phyloP scores from a whole-genome alignment of 202 grass and related monocot genomes.

The Saccharum hybrid region DNA sequence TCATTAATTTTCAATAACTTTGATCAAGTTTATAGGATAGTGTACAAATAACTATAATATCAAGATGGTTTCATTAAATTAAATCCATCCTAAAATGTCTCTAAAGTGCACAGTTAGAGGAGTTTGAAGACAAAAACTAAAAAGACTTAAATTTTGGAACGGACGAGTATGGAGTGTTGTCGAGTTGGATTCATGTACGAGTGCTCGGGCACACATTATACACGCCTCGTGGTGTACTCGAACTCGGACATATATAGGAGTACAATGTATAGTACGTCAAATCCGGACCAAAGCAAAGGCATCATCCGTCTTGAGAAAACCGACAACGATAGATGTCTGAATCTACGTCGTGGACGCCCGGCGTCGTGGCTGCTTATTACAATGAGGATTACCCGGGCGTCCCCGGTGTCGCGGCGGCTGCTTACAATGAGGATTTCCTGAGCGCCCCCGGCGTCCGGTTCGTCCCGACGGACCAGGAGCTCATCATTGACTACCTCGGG shows the following conservation, averaged over 20 bases:
- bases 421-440: not conserved
- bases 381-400: no score
- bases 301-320: not conserved
- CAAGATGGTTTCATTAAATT: not conserved
- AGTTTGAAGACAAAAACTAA: no score
- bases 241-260: not conserved
- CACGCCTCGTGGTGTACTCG: no score
- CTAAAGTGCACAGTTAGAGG: no score
- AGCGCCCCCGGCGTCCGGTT: conserved; percentile 45
- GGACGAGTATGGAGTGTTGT: not conserved
- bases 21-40: no score
- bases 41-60: no score
- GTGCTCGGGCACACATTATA: not conserved
- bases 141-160: not conserved
- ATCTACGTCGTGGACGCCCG: not conserved
- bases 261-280: no score
- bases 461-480: conserved; percentile 46
- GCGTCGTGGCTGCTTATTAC: not conserved
- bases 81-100: not conserved
- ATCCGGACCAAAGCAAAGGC: not conserved
- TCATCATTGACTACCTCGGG: conserved; percentile 44
- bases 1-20: no score
- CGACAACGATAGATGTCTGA: not conserved
- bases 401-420: not conserved
- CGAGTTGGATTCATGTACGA: not conserved